A percentile compares a stretch with the other conserved stretches of the same genome.
phyloP scores from a whole-genome alignment of 352 stramenopile species.

The Globisporangium radiosum region DNA sequence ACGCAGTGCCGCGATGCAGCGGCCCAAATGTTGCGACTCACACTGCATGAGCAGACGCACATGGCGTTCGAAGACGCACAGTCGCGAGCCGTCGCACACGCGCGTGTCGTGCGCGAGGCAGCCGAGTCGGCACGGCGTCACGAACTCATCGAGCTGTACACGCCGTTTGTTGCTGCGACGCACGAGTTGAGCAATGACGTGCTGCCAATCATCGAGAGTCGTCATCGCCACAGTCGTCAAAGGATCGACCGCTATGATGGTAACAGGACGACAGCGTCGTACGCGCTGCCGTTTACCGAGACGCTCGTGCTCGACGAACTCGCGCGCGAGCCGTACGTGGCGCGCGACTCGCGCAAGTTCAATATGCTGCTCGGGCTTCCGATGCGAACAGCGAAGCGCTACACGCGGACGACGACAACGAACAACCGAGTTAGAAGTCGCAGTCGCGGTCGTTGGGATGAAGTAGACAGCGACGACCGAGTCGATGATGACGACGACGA shows the following conservation, averaged over 20 bases:
- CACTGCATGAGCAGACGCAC: slow-evolving; percentile 34
- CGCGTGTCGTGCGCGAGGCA: slow-evolving; percentile 22
- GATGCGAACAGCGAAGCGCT: slow-evolving; percentile 15
- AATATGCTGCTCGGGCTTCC: slow-evolving; percentile 43
- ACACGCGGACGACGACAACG: too few relatives aligned
- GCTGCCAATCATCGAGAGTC: slow-evolving; percentile 37
- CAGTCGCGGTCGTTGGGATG: too few relatives aligned
- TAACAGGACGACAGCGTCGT: slow-evolving; percentile 6
- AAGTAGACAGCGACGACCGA: slow-evolving; percentile 16
- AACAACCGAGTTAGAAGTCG: too few relatives aligned
- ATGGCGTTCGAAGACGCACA: slow-evolving; percentile 48
- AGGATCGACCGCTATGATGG: too few relatives aligned
- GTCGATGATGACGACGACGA: slow-evolving; percentile 19
- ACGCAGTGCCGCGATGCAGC: slow-evolving; percentile 22
- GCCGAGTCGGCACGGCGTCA: slow-evolving; percentile 17
- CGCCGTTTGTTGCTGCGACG: slow-evolving; percentile 39
- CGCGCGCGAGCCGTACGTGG: slow-evolving; percentile 41
- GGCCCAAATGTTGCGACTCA: slow-evolving; percentile 21
- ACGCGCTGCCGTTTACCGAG: slow-evolving; percentile 33
- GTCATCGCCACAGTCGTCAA: neutral
- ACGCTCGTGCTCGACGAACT: slow-evolving; percentile 36
- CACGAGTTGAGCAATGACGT: slow-evolving; percentile 35
- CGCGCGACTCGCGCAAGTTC: slow-evolving; percentile 48
- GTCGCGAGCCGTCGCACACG: slow-evolving; percentile 22
- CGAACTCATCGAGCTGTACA: slow-evolving; percentile 49